Evolutionary conservation across 805 yeast species (phyloP), one percentile per base, ranked within the genome.

Genomic region (Monosporozyma yasuniensis): DNA sequence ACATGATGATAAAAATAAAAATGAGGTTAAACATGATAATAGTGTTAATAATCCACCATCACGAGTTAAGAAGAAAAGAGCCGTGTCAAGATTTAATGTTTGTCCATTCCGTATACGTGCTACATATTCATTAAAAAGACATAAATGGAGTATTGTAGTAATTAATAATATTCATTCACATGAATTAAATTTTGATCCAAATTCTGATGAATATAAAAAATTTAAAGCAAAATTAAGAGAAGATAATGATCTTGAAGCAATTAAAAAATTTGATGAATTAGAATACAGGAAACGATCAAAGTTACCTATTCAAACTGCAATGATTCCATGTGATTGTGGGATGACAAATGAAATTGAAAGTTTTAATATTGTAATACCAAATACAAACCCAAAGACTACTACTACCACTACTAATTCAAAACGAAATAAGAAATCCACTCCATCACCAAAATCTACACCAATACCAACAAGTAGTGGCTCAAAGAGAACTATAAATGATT

Each of bases 101-200:
- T 82, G 87, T 58, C 87, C 87, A 2, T 82, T 82, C 58, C 70
- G 83, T 60, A 73, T 82, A 42, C 64, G 88, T 49, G 87, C 87
- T 2, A 80, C 82, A 54, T 80, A 68, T 57, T 76, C 82, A 1
- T 54, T 77, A 10, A 67, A 80, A 52, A 70, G 76, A 34, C 67
- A 72, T 51, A 66, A 69, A 49, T 82, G 88, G 88, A 69, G 78
- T 14, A 68, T 82, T 30, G 83, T 78, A 19, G 77, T 82, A 16
- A 73, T 82, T 35, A 78, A 79, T 61, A 82, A 79, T 54, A 61
- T 63, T 4, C 88, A 82, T 63, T 76, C 83, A 54, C 88, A 82
- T 60, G 70, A 71, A 2, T 50, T 76, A 27, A 59, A 57, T 45
- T 66, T 67, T 47, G 60, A 65, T 49, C 67, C 70, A 3, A 59